Evolutionary conservation across 257 asterid genomes (phyloP), one percentile per base, ranked within the genome.

Genomic region (Ballota nigra): DNA sequence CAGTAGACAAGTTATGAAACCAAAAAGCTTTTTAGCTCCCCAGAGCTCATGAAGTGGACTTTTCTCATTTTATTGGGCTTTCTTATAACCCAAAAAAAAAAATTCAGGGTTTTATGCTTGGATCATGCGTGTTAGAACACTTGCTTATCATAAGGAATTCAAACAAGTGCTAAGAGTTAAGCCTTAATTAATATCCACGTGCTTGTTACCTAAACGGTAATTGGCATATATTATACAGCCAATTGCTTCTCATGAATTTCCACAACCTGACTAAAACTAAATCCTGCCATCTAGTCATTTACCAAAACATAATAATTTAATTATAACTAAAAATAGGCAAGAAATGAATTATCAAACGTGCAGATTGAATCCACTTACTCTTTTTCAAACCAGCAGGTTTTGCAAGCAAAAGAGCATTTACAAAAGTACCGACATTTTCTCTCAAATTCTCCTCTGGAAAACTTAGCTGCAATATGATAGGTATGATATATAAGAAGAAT

Each of bases 371-470:
- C 62, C 43, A 88, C 98, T 89, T 86, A 94, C 99, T 91, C 88
- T 94, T 94, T 86, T 94, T 94, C 58, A 94, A 75, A 60, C 97
- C 97, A 11, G 88, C 88, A 68, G 99, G 99, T 74, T 91, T 94
- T 57, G 96, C 95, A 70, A 83, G 92, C 87, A 94, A 85, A 52
- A 94, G 96, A 56, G 97, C 92, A 69, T 91, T 84, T 56, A 87
- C 93, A 79, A 94, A 94, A 75, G 98, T 96, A 24, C 97, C 98
- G 68, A 94, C 51, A 75, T 94, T 94, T 71, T 88, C 98, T 68
- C 91, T 86, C 75, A 94, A 81, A 71, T 88, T 92, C 29, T 91
- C 97, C 34, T 91, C 97, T 40, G 91, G 8, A 62, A 85, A 88
- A 81, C 83, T 88, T 61, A 91, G 84, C 99, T 94, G 87, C 74